Conservation (phyloP, 805 yeast genomes). For the Saccharomycopsis sp. region DNA sequence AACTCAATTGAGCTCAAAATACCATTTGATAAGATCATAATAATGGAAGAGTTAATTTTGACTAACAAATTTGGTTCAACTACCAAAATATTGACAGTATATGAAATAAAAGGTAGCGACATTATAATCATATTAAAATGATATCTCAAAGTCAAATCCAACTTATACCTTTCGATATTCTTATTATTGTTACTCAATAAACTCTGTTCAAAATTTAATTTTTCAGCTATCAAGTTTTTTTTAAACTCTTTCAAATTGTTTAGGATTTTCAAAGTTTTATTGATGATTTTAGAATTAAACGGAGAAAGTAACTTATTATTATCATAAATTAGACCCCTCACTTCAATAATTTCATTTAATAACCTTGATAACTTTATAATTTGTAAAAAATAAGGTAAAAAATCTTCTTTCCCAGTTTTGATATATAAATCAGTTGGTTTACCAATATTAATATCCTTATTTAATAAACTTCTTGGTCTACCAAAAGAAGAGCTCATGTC, state of each 20-base stretch:
- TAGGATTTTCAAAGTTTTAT: conserved; percentile 30
- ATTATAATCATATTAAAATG: conserved; percentile 33
- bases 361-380: conserved; percentile 29
- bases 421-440: conserved; percentile 25
- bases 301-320: conserved; percentile 26
- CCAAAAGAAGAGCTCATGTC: conserved; percentile 35
- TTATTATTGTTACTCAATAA: conserved; percentile 22
- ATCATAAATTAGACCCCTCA: conserved; percentile 26
- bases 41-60: conserved; percentile 32
- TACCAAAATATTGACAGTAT: conserved; percentile 25
- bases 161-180: conserved; percentile 27
- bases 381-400: conserved; percentile 25
- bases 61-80: conserved; percentile 26
- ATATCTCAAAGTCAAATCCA: conserved; percentile 31
- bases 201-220: conserved; percentile 1
- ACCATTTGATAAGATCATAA: conserved; percentile 30
- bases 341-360: conserved; percentile 31
- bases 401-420: conserved; percentile 24
- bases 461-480: conserved; percentile 33
- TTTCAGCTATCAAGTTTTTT: conserved; percentile 23
- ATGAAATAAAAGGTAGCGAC: conserved; percentile 33
- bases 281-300: conserved; percentile 29
- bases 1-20: conserved; percentile 31
- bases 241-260: conserved; percentile 27
- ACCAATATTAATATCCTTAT: conserved; percentile 35